Base-by-base conservation (phyloP, 148 eudicot species). In the Pouteria glomerata region DNA sequence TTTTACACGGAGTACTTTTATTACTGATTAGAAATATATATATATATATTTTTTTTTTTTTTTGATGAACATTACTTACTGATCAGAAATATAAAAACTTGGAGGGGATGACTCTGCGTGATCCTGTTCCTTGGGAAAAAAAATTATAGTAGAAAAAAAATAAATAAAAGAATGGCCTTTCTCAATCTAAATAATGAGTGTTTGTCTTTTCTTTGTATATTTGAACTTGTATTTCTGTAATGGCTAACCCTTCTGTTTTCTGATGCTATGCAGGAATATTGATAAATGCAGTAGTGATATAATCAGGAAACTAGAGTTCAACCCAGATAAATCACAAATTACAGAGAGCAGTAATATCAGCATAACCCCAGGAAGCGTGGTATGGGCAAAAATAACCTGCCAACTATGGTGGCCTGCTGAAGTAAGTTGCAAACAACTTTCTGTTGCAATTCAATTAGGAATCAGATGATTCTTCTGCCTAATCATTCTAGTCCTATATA, bases 401-500 rank as follows among this genome's bases (percentile, higher is more conserved):
- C 73, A 66, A 42, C 44, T 68, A 56, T 74, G 82, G 82, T 77
- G 76, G 75, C 69, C 75, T 34, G 74, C 76, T 62, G 74, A 78
- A 63, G 82, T 79, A 74, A 79, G 82, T 69, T 57, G 26, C 7
- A 35, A 29, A 45, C 58, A 7, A 33, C 12, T 67, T 61, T 8
- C 26, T 24, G 8, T 24, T 68, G 51, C 57, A 47, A 27, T 31
- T 34, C 35, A 58, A 33, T 34, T 3, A 68, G 13, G 29, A 58
- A 13, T 75, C 21, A 2, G 34, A 57, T 75, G 26, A 4, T 67
- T 59, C 24, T 47, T 34, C 24, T 24, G 11, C 21, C 21, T 55
- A 26, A 6, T 35, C 48, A 34, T 67, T 16, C 15, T 74, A 21
- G n/a, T 26, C 33, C 10, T 34, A 7, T 21, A 23, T 52, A 6